phyloP scores from a whole-genome alignment of 805 yeast genomes.

The Kluyveromyces starmeri region DNA sequence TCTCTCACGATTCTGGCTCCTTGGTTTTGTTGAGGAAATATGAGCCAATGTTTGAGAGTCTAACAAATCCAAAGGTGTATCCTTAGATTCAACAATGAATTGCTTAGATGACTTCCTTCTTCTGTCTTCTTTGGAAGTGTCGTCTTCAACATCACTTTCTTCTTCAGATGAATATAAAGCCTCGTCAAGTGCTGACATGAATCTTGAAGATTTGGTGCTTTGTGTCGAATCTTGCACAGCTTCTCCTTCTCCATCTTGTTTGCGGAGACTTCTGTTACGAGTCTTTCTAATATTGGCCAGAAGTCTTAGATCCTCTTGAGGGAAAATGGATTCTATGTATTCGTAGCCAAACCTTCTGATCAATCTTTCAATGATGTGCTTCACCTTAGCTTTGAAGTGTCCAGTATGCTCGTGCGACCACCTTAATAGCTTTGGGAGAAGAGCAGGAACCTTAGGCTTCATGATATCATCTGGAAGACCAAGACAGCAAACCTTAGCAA shows the following conservation, averaged over 20 bases:
- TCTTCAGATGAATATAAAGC: conserved; percentile 69
- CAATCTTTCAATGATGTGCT: conserved; percentile 86
- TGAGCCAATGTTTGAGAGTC: conserved; percentile 80
- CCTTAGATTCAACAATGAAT: conserved; percentile 64
- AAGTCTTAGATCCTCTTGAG: conserved; percentile 81
- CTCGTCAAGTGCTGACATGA: conserved; percentile 84
- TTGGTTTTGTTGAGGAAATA: conserved; percentile 82
- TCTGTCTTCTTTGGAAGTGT: conserved; percentile 16
- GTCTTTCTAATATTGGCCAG: conserved; percentile 79
- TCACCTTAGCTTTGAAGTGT: conserved; percentile 86
- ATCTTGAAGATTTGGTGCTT: conserved; percentile 37
- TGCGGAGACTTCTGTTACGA: conserved; percentile 75
- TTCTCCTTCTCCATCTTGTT: conserved; percentile 31
- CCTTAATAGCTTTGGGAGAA: conserved; percentile 65
- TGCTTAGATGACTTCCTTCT: conserved; percentile 35
- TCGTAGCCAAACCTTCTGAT: conserved; percentile 89
- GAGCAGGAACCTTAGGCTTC: conserved; percentile 51
- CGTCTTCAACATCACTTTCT: conserved; percentile 40
- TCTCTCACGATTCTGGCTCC: conserved; percentile 38
- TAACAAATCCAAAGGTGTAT: conserved; percentile 81
- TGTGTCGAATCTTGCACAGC: conserved; percentile 14
- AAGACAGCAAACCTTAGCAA: conserved; percentile 80
- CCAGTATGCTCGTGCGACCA: conserved; percentile 97
- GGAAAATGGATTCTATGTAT: conserved; percentile 70
- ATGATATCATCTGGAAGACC: conserved; percentile 74